These are phyloP conservation scores for Platanthera guangdongensis DNA, from an alignment of 106 monocot species.

Conservation along the genomic window DNA sequence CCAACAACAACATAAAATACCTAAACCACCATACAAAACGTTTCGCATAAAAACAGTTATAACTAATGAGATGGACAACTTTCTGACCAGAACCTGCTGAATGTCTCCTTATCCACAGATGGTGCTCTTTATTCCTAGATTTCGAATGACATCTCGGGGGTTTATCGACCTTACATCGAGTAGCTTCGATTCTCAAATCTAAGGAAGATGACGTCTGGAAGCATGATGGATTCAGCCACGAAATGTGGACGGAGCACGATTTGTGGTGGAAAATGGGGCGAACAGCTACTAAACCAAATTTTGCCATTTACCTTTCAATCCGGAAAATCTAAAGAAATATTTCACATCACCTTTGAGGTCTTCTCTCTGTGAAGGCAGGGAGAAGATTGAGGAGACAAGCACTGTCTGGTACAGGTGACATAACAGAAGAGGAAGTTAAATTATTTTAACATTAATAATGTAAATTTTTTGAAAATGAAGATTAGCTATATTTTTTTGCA, in stretches of 20 bases:
- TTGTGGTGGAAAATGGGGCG: neutral
- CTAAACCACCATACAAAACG: too few species aligned
- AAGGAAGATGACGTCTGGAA: neutral
- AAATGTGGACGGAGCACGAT: neutral
- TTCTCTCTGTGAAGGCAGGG: too few species aligned
- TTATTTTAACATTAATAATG: too few species aligned
- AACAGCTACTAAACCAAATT: neutral
- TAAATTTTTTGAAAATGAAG: too few species aligned
- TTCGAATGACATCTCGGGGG: neutral
- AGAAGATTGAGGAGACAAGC: too few species aligned
- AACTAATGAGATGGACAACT: constrained; percentile 76
- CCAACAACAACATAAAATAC: too few species aligned
- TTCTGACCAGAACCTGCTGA: constrained; percentile 75
- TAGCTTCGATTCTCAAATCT: neutral
- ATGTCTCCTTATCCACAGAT: constrained; percentile 91
- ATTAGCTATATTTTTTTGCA: too few species aligned
- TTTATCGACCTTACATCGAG: neutral
- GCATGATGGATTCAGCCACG: neutral
- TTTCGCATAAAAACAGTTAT: too few species aligned
- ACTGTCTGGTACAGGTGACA: too few species aligned
- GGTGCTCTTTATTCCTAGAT: constrained; percentile 56
- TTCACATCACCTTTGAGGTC: neutral
- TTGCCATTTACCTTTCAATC: neutral
- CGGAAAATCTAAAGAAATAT: neutral
- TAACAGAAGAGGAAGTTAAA: too few species aligned